phyloP scores from a whole-genome alignment of 2,329 filamentous ascomycete genomes.

The Aspergillus sp. region DNA sequence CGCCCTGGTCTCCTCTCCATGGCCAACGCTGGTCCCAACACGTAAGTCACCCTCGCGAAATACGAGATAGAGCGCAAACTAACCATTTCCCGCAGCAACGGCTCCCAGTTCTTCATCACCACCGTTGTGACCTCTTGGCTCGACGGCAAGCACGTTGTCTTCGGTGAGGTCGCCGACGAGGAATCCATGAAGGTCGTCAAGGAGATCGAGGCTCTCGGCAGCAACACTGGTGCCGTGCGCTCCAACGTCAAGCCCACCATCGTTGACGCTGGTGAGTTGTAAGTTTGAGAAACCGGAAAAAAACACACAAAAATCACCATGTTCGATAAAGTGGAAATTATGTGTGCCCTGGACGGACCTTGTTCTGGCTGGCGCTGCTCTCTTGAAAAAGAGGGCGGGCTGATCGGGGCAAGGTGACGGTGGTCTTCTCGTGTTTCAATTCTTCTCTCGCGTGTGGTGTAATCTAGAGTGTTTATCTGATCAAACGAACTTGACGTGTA shows the following conservation, averaged over 20 bases:
- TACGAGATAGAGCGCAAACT: background rate
- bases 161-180: conserved; percentile 61
- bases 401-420: background rate
- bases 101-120: conserved; percentile 73
- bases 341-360: background rate
- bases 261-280: conserved; percentile 48
- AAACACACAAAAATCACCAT: conserved; percentile 1
- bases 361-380: background rate
- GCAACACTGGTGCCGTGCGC: conserved; percentile 52
- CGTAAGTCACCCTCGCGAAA: conserved; percentile 49
- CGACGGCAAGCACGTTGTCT: conserved; percentile 69
- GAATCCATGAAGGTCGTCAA: conserved; percentile 56
- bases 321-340: background rate
- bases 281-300: conserved; percentile 25
- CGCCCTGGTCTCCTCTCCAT: conserved; percentile 82
- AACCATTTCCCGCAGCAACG: conserved; percentile 50
- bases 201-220: conserved; percentile 60
- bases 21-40: conserved; percentile 95
- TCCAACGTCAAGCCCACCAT: conserved; percentile 58
- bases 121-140: conserved; percentile 66
- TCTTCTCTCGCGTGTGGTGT: conserved; percentile 20
- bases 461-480: conserved; percentile 30
- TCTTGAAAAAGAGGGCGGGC: background rate
- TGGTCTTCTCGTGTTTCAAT: conserved; percentile 8
- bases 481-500: conserved; percentile 2